Evolutionary conservation across 805 yeast species (phyloP).

Genomic region (Saturnispora kantuleensis): DNA sequence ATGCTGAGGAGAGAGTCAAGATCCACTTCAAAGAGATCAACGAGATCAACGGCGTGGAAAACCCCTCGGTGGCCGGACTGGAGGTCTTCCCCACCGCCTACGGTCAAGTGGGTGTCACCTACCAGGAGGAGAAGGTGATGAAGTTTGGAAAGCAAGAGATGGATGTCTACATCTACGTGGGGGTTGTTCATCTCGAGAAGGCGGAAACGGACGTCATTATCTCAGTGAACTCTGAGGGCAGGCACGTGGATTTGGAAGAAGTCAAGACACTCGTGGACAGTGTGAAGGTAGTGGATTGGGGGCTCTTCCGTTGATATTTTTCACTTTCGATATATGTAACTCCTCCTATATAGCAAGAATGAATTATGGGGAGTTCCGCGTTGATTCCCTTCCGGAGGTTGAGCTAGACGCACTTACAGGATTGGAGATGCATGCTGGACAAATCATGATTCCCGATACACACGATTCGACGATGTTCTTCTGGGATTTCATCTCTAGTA

Average conservation of each 20-base stretch:
- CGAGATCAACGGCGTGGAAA: not conserved
- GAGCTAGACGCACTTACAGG: not conserved
- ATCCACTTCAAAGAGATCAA: constrained; percentile 3
- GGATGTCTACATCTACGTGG: not conserved
- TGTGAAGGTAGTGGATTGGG: constrained; percentile 6
- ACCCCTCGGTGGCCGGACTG: not conserved
- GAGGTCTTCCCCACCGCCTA: not conserved
- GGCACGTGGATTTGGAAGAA: not conserved
- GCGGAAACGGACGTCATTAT: constrained; percentile 1
- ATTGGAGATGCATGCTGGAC: constrained; percentile 13
- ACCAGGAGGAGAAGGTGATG: not conserved
- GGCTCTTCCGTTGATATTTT: constrained; percentile 2
- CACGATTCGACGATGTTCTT: constrained; percentile 41
- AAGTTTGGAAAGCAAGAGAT: constrained; percentile 4
- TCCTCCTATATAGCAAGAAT: not conserved
- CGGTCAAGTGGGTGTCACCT: not conserved
- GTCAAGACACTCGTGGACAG: not conserved
- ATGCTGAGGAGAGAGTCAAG: not conserved
- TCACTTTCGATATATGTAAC: not conserved
- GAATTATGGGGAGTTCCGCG: constrained; percentile 1
- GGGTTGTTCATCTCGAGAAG: constrained; percentile 3
- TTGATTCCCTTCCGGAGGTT: not conserved
- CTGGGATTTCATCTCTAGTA: constrained; percentile 49
- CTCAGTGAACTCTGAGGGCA: not conserved
- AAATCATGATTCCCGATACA: constrained; percentile 5